Evolutionary conservation across 208 protist species (phyloP).

Genomic region (Leptomonas pyrrhocoris): DNA sequence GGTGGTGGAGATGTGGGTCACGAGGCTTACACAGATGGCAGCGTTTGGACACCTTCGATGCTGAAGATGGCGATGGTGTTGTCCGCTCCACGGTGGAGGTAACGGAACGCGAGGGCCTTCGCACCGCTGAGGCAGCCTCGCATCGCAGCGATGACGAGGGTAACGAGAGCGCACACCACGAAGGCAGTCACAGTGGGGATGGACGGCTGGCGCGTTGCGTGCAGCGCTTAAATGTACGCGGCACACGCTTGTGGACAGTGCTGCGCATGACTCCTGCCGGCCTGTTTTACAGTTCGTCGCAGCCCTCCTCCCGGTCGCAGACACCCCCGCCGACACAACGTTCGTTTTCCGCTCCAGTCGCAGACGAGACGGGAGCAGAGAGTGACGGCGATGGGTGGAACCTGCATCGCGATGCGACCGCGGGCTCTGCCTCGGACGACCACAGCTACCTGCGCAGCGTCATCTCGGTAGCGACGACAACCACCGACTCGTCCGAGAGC

Average conservation of each 20-base stretch:
- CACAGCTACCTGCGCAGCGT: neutral
- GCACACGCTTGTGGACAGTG: conserved; percentile 5
- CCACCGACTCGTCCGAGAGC: conserved; percentile 13
- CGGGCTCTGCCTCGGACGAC: neutral
- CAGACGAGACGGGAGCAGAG: neutral
- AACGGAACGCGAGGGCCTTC: neutral
- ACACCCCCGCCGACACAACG: neutral
- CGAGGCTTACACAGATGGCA: neutral
- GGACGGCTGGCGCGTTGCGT: conserved; percentile 2
- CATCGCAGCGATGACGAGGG: neutral
- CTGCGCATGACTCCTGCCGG: conserved; percentile 3
- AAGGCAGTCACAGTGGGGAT: neutral
- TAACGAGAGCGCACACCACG: no score
- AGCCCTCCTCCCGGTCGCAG: neutral
- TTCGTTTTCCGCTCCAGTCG: neutral
- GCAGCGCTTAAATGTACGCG: conserved; percentile 10
- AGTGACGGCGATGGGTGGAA: neutral
- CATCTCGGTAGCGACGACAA: conserved; percentile 4
- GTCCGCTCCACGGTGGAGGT: neutral
- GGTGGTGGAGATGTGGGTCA: conserved; percentile 1
- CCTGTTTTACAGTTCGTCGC: neutral
- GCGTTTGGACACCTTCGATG: neutral
- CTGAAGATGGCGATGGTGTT: neutral
- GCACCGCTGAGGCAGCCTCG: neutral
- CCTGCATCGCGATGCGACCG: neutral